phyloP scores from a whole-genome alignment of 805 yeast genomes.

The Tetrapisispora iriomotensis region DNA sequence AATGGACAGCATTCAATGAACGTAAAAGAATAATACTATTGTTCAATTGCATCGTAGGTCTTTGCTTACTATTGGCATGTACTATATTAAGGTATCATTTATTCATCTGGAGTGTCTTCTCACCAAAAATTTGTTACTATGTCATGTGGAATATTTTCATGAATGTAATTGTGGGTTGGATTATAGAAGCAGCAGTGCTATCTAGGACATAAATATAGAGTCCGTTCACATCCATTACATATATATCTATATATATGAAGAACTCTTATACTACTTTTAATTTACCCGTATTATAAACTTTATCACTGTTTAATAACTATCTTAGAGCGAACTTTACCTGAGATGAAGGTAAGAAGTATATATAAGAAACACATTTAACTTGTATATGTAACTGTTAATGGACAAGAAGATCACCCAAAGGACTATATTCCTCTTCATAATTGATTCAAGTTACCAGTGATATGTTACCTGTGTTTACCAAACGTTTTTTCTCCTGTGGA shows the following conservation, averaged over 20 bases:
- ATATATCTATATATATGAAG: too few species aligned
- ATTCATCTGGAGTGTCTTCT: slow-evolving; percentile 96
- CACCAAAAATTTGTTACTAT: slow-evolving; percentile 80
- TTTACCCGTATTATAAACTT: too few species aligned
- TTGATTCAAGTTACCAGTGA: neutral
- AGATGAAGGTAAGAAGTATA: too few species aligned
- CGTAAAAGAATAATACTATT: slow-evolving; percentile 28
- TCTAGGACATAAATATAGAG: neutral
- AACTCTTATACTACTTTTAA: too few species aligned
- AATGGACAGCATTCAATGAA: slow-evolving; percentile 11
- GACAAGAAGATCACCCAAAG: too few species aligned
- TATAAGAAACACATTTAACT: too few species aligned
- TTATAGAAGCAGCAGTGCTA: slow-evolving; percentile 11
- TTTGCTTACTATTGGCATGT: slow-evolving; percentile 60
- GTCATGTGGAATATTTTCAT: slow-evolving; percentile 61
- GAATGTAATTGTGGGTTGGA: slow-evolving; percentile 34
- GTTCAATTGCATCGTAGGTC: slow-evolving; percentile 52
- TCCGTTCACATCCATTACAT: neutral
- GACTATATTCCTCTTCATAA: too few species aligned
- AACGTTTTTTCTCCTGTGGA: slow-evolving; percentile 4
- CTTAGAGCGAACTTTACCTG: too few species aligned
- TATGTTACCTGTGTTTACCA: neutral
- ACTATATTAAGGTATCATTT: slow-evolving; percentile 68
- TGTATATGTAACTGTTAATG: too few species aligned
- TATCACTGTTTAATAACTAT: too few species aligned